A percentile compares a stretch with the other conserved stretches of the same genome.
phyloP scores from a whole-genome alignment of 163 green algal genomes.

The Trebouxiophyceae sp. region DNA sequence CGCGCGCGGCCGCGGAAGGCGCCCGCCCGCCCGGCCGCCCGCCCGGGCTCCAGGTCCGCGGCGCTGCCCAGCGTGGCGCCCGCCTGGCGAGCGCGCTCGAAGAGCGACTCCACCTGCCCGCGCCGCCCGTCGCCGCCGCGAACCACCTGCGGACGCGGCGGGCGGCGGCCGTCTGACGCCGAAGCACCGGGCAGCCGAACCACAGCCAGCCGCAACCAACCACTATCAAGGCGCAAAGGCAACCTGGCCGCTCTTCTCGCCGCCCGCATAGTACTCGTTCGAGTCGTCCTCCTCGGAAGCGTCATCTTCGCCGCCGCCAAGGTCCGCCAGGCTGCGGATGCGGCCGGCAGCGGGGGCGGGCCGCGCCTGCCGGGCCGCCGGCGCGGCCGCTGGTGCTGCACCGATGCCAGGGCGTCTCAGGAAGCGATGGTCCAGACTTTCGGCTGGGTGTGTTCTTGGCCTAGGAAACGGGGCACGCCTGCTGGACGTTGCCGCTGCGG shows the following conservation, averaged over 20 bases:
- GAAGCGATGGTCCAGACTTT: not conserved
- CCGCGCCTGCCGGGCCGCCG: too few species aligned
- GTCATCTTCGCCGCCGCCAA: slow-evolving; percentile 14
- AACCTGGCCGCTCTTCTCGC: slow-evolving; percentile 34
- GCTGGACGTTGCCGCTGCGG: not conserved
- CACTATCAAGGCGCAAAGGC: not conserved
- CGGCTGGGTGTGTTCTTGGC: not conserved
- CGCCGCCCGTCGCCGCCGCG: slow-evolving; percentile 4
- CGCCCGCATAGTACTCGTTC: slow-evolving; percentile 46
- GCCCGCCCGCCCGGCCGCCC: not conserved
- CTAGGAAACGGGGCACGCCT: not conserved
- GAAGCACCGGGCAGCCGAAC: not conserved
- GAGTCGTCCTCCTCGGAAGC: slow-evolving; percentile 7
- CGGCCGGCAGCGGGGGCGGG: not conserved
- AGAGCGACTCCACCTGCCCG: slow-evolving; percentile 25
- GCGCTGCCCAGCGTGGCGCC: slow-evolving; percentile 21
- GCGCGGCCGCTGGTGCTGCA: too few species aligned
- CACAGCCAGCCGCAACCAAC: not conserved
- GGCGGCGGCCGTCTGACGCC: not conserved
- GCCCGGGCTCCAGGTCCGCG: slow-evolving; percentile 9
- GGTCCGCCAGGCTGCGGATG: slow-evolving; percentile 16
- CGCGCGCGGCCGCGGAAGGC: not conserved
- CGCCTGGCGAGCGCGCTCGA: slow-evolving; percentile 27
- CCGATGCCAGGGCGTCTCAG: not conserved
- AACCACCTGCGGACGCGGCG: slow-evolving; percentile 2